Evolutionary conservation across 805 yeast species (phyloP).

Genomic region (Starmerella roubikii): DNA sequence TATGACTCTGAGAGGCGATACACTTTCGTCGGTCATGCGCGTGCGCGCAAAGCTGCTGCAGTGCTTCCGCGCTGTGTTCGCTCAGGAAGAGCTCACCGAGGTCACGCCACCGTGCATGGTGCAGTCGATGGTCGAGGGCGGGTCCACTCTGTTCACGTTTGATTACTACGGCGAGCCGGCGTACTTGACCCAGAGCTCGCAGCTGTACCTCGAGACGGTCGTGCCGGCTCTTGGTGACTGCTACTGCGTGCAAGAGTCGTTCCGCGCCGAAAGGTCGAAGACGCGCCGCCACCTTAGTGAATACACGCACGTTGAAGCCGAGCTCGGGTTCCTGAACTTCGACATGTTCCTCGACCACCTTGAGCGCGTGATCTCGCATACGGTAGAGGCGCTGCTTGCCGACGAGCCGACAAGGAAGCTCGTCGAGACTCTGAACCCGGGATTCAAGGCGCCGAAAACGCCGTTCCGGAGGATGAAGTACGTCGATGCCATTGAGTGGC

Average conservation of each 20-base stretch:
- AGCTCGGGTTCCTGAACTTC: constrained; percentile 57
- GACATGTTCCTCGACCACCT: constrained; percentile 78
- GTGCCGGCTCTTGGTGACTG: constrained; percentile 64
- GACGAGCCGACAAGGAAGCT: constrained; percentile 28
- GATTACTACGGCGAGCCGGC: constrained; percentile 46
- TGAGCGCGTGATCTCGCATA: constrained; percentile 49
- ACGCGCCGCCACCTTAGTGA: constrained; percentile 87
- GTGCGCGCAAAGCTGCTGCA: constrained; percentile 74
- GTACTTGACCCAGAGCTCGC: constrained; percentile 79
- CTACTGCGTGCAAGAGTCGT: constrained; percentile 83
- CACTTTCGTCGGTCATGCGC: constrained; percentile 81
- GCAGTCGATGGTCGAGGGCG: constrained; percentile 99
- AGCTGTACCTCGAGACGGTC: constrained; percentile 73
- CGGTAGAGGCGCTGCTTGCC: constrained; percentile 19
- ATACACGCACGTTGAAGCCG: constrained; percentile 97
- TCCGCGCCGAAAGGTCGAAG: constrained; percentile 83
- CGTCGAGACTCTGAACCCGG: constrained; percentile 27
- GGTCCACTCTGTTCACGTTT: constrained; percentile 84
- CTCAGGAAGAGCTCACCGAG: constrained; percentile 64
- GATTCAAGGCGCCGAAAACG: constrained; percentile 48
- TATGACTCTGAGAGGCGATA: constrained; percentile 90
- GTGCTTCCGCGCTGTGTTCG: constrained; percentile 62
- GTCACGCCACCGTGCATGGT: constrained; percentile 99
- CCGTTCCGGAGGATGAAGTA: constrained; percentile 66
- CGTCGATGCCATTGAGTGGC: constrained; percentile 52